Percentiles rank a stretch among this genome's conserved stretches.
phyloP scores from a whole-genome alignment of 108 stramenopile species.

The Chaetoceros muelleri region DNA sequence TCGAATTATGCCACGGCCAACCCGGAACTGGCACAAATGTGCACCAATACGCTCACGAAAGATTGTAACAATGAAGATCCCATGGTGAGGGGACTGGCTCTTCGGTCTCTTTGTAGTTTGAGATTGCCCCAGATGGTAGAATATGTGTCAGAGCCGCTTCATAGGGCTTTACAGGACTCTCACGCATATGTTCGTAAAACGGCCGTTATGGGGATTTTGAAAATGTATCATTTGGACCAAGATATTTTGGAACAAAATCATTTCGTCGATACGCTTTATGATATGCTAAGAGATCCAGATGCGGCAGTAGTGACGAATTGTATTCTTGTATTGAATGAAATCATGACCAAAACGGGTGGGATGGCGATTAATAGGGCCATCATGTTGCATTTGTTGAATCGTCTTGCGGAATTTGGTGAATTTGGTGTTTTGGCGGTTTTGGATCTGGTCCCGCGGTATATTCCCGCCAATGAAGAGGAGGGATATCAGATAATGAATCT shows the following conservation, averaged over 20 bases:
- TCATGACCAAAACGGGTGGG: slow-evolving; percentile 88
- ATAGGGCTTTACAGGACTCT: slow-evolving; percentile 70
- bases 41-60: slow-evolving; percentile 96
- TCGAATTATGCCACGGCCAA: slow-evolving; percentile 93
- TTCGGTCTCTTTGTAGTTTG: slow-evolving; percentile 87
- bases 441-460: slow-evolving; percentile 90
- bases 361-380: slow-evolving; percentile 92
- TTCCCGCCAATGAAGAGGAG: slow-evolving; percentile 86
- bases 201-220: slow-evolving; percentile 95
- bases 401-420: slow-evolving; percentile 95
- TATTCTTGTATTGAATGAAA: slow-evolving; percentile 92
- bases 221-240: slow-evolving; percentile 87
- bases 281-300: slow-evolving; percentile 96
- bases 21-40: slow-evolving; percentile 98
- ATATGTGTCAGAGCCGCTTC: slow-evolving; percentile 86
- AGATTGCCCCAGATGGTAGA: slow-evolving; percentile 94
- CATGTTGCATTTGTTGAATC: slow-evolving; percentile 91
- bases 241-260: slow-evolving; percentile 62
- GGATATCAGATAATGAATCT: slow-evolving; percentile 98
- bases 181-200: slow-evolving; percentile 98
- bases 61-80: slow-evolving; percentile 98
- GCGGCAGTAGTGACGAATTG: slow-evolving; percentile 92
- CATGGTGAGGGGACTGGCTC: slow-evolving; percentile 96
- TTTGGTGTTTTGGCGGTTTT: slow-evolving; percentile 92
- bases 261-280: slow-evolving; percentile 91